phyloP scores from a whole-genome alignment of 345 rosid genomes.

The Salix suchowensis region DNA sequence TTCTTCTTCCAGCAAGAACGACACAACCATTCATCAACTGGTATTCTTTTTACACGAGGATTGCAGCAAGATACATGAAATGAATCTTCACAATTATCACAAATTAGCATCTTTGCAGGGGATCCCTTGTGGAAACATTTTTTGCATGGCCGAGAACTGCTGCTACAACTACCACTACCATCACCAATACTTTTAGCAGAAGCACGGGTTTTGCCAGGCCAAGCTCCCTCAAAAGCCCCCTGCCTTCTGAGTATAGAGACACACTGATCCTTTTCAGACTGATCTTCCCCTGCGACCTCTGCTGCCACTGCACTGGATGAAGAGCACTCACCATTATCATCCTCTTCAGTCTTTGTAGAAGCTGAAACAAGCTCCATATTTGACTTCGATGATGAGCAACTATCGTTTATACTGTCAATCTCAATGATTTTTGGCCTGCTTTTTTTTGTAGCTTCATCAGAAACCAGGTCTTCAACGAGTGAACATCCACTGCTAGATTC shows the following conservation, averaged over 20 bases:
- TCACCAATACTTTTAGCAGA: constrained; percentile 25
- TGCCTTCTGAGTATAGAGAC: constrained; percentile 31
- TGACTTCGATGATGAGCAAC: constrained; percentile 65
- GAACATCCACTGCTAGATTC: constrained; percentile 24
- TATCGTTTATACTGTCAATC: constrained; percentile 53
- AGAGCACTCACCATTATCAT: constrained; percentile 53
- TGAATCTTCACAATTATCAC: constrained; percentile 82
- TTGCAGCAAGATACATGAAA: constrained; percentile 74
- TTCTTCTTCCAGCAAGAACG: constrained; percentile 61
- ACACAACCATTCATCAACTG: constrained; percentile 77
- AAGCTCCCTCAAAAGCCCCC: constrained; percentile 31
- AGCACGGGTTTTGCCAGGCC: constrained; percentile 15
- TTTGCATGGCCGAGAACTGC: constrained; percentile 50
- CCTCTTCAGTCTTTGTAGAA: constrained; percentile 42
- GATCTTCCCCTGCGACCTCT: constrained; percentile 30
- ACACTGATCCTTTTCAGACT: constrained; percentile 41
- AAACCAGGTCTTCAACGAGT: constrained; percentile 17
- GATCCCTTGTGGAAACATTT: constrained; percentile 51
- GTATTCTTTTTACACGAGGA: constrained; percentile 46
- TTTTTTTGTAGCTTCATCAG: constrained; percentile 33
- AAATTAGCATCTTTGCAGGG: constrained; percentile 56
- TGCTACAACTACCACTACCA: constrained; percentile 27
- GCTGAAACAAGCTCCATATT: constrained; percentile 44
- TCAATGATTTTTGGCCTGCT: constrained; percentile 35
- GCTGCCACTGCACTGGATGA: constrained; percentile 49